Conservation (phyloP, 2,329 filamentous ascomycete species). For the Annulohypoxylon truncatum region DNA sequence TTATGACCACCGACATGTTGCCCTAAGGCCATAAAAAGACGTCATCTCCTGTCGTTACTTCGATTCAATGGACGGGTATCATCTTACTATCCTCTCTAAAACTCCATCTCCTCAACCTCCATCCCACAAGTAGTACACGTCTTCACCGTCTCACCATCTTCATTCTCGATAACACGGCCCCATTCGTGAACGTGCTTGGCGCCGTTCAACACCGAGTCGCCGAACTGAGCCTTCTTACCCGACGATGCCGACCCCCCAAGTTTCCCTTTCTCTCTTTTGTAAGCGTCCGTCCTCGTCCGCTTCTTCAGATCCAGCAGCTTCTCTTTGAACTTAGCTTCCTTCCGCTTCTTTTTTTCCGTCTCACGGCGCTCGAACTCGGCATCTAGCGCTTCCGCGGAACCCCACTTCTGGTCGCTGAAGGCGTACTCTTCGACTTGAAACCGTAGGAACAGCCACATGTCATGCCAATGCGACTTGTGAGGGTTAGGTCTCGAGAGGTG, state of each 20-base stretch:
- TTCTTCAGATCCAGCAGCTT: conserved; percentile 93
- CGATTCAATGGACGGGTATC: conserved; percentile 25
- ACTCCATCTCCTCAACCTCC: conserved; percentile 81
- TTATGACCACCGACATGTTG: too few relatives aligned
- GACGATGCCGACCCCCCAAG: conserved; percentile 56
- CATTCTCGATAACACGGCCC: conserved; percentile 75
- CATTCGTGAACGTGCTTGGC: conserved; percentile 92
- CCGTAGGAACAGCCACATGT: conserved; percentile 97
- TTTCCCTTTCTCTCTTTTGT: conserved; percentile 74
- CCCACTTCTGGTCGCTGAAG: conserved; percentile 86
- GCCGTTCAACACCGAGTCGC: conserved; percentile 75
- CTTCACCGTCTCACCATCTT: conserved; percentile 82
- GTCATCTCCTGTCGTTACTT: too few relatives aligned
- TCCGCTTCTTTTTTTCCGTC: conserved; percentile 82
- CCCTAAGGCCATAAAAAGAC: too few relatives aligned
- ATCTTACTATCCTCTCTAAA: conserved; percentile 54
- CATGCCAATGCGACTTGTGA: conserved; percentile 95
- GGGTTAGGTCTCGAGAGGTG: conserved; percentile 92
- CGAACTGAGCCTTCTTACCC: conserved; percentile 71
- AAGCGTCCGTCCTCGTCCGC: conserved; percentile 90
- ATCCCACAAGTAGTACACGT: conserved; percentile 80
- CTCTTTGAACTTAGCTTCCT: conserved; percentile 90
- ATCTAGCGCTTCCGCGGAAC: conserved; percentile 84
- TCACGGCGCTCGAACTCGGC: conserved; percentile 87
- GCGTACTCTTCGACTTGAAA: conserved; percentile 96